phyloP scores from a whole-genome alignment of 108 stramenopile genomes.

The Discostella pseudostelligera region DNA sequence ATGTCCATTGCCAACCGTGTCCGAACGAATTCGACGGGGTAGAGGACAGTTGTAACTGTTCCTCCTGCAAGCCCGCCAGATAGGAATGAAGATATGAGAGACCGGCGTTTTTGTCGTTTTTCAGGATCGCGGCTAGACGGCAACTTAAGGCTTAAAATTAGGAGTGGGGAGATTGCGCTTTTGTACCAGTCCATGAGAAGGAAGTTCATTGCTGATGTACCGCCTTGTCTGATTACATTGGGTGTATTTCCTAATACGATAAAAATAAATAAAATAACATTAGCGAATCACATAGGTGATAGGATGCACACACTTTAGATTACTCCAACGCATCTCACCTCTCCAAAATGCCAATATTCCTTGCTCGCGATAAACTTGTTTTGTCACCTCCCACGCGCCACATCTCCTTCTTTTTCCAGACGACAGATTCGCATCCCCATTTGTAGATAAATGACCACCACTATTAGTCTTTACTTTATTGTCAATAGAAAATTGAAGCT shows the following conservation, averaged over 20 bases:
- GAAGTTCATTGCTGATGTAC: constrained; percentile 80
- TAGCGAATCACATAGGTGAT: background rate
- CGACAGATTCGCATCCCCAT: background rate
- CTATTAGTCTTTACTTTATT: constrained; percentile 1
- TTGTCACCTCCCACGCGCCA: constrained; percentile 60
- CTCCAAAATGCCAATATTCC: constrained; percentile 77
- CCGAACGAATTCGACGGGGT: constrained; percentile 95
- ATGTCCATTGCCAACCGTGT: constrained; percentile 97
- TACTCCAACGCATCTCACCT: constrained; percentile 28
- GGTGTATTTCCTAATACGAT: constrained; percentile 62
- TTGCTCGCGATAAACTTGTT: constrained; percentile 59
- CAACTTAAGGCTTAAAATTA: constrained; percentile 35
- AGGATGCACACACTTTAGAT: no score
- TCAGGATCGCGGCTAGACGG: constrained; percentile 43
- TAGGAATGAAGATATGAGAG: constrained; percentile 67
- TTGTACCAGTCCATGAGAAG: constrained; percentile 84
- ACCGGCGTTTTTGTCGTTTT: constrained; percentile 47
- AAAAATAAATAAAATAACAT: background rate
- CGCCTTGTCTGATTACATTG: constrained; percentile 74
- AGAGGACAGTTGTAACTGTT: constrained; percentile 91
- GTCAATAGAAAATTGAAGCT: constrained; percentile 64
- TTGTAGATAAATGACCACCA: background rate
- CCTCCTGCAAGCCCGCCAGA: constrained; percentile 96
- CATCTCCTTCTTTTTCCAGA: background rate
- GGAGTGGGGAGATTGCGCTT: constrained; percentile 41